Evolutionary conservation across 2,329 filamentous ascomycete species (phyloP).

Genomic region (Monosporascus ibericus): DNA sequence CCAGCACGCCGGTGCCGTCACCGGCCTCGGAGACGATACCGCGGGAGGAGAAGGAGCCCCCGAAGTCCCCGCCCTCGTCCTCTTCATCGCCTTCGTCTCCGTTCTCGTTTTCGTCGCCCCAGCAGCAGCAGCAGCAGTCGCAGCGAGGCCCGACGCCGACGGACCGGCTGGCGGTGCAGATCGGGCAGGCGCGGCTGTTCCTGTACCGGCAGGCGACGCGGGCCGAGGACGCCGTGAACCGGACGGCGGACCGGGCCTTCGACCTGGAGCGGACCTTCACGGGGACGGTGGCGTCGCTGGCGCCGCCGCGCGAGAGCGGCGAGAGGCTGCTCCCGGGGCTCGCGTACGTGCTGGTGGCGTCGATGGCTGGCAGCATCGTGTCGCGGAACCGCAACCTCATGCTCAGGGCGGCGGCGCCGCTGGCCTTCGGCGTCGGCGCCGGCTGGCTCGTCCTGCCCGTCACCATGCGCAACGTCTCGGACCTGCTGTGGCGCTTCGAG

Average conservation of each 20-base stretch:
- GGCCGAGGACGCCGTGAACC: conserved; percentile 79
- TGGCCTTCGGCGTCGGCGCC: conserved; percentile 74
- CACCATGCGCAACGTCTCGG: conserved; percentile 83
- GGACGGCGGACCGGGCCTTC: conserved; percentile 72
- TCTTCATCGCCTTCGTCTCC: conserved; percentile 11
- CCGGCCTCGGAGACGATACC: conserved; percentile 27
- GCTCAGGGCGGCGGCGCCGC: conserved; percentile 68
- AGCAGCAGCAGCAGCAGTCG: conserved; percentile 24
- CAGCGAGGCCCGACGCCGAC: conserved; percentile 66
- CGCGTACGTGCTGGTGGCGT: conserved; percentile 87
- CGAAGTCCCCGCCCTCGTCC: conserved; percentile 14
- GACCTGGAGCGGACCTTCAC: conserved; percentile 86
- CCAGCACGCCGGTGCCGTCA: conserved; percentile 20
- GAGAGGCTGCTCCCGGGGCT: conserved; percentile 85
- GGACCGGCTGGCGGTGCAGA: conserved; percentile 77
- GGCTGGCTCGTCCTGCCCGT: conserved; percentile 81
- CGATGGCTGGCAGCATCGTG: conserved; percentile 92
- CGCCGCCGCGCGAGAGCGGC: conserved; percentile 75
- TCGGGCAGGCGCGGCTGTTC: conserved; percentile 73
- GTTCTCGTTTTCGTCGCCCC: conserved; percentile 12
- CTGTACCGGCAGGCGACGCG: conserved; percentile 69
- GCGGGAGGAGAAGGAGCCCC: conserved; percentile 8
- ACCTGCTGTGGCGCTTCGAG: conserved; percentile 89
- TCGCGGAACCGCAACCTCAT: conserved; percentile 82
- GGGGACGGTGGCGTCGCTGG: conserved; percentile 79